Base-by-base conservation (phyloP, 805 yeast genomes). In the Saturnispora mendoncae region DNA sequence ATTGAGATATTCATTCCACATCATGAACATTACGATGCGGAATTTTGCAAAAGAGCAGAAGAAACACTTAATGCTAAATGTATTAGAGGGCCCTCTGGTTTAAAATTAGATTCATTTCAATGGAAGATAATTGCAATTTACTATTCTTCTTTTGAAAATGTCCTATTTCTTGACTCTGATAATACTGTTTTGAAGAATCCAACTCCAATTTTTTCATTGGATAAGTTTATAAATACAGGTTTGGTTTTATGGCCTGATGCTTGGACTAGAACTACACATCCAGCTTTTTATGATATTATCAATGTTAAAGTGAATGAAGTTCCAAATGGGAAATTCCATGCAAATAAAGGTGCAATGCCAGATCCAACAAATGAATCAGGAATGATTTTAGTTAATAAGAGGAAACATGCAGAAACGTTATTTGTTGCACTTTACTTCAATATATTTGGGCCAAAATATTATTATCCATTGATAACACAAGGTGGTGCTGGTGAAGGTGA, bases 231-330 rank as follows among this genome's bases (percentile, higher is more conserved):
- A 34, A 57, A 67, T 8, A 58, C 60, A 14, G 71, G 74, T 0
- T 53, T 78, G 41, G 62, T 78, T 8, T 44, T 76, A 7, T 78
- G 85, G 84, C 85, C 85, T 3, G 84, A 78, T 57, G 72, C 74
- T 27, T 78, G 85, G 85, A 68, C 78, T 2, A 65, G 85, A 56
- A 76, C 84, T 4, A 77, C 84, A 7, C 68, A 73, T 46, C 85
- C 85, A 17, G 63, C 62, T 36, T 76, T 58, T 51, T 76, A 72
- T 52, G 74, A 74, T 7, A 29, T 46, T 19, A 32, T 41, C 10
- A 19, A 36, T 32, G 41, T 46, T 30, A 27, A 43, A 7, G 24
- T 52, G 6, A 53, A 44, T 36, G 35, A 42, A 15, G 48, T 50
- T 28, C 43, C 48, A 37, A 52, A 63, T 19, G 66, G 71, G 1